A percentile compares a stretch with the other conserved stretches of the same genome.
phyloP scores from a whole-genome alignment of 331 rosid species.

The Saraca asoca region DNA sequence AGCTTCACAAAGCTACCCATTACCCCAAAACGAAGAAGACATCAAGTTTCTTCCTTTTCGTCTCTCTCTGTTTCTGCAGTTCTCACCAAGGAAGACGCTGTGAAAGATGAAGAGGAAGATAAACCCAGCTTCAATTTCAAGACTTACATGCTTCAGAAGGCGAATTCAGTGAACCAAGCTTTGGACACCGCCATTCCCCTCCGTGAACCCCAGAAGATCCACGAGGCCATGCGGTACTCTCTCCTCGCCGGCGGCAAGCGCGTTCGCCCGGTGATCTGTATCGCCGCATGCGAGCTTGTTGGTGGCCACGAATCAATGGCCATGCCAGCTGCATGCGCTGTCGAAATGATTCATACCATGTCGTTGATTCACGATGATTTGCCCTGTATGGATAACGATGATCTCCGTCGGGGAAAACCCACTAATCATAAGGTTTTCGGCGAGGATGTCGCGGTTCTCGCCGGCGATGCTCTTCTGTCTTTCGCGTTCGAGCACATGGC shows the following conservation, averaged over 20 bases:
- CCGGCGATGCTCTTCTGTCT: conserved; percentile 79
- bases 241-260: conserved; percentile 94
- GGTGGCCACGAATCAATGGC: conserved; percentile 63
- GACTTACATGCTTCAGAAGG: conserved; percentile 57
- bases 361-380: conserved; percentile 90
- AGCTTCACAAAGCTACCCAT: conserved; percentile 35
- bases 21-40: conserved; percentile 7
- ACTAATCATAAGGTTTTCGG: conserved; percentile 85
- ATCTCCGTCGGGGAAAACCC: conserved; percentile 90
- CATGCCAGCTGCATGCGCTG: conserved; percentile 85
- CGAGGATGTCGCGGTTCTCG: conserved; percentile 80
- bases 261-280: conserved; percentile 74
- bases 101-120: conserved; percentile 27
- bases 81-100: conserved; percentile 52
- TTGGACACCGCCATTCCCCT: conserved; percentile 60
- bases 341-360: conserved; percentile 97
- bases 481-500: conserved; percentile 81
- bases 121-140: conserved; percentile 61
- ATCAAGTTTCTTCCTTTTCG: not conserved
- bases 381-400: conserved; percentile 94
- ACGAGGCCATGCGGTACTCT: conserved; percentile 89
- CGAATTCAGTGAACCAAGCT: conserved; percentile 57
- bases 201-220: conserved; percentile 59
- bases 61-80: conserved; percentile 46
- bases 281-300: conserved; percentile 83